Evolutionary conservation across 2,329 filamentous ascomycete species (phyloP).

Genomic region (Phialocephala sp.): DNA sequence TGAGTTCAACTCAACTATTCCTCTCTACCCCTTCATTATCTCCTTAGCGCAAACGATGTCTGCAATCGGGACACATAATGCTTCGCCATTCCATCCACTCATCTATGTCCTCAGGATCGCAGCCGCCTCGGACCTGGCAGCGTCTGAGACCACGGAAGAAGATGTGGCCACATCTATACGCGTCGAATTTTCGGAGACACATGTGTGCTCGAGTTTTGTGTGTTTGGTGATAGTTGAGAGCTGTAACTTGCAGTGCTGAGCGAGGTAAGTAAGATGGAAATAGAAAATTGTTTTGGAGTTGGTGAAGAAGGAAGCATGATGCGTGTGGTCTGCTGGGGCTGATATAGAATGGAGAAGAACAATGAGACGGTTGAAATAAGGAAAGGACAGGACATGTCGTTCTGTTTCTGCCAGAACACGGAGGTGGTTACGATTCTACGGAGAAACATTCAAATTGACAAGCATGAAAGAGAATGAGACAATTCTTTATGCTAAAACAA

Average conservation of each 20-base stretch:
- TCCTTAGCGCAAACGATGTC: not conserved
- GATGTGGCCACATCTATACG: not conserved
- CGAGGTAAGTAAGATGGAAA: not conserved
- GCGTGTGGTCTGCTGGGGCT: not conserved
- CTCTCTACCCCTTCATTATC: not conserved
- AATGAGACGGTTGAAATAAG: not conserved
- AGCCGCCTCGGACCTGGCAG: not conserved
- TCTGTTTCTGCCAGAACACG: too few species aligned
- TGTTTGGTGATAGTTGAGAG: not conserved
- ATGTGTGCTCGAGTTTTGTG: not conserved
- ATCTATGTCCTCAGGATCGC: not conserved
- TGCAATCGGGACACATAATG: not conserved
- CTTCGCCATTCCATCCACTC: not conserved
- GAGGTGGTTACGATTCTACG: too few species aligned
- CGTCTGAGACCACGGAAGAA: not conserved
- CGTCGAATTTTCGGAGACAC: not conserved
- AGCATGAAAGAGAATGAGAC: not conserved
- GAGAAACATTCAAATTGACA: not conserved
- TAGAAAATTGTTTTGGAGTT: not conserved
- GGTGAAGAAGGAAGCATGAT: not conserved
- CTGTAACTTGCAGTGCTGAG: too few species aligned
- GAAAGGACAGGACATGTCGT: not conserved
- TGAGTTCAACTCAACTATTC: not conserved
- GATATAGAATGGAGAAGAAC: not conserved
- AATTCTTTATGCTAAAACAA: not conserved